Conservation (phyloP, 495 filamentous ascomycete species). For the Neurospora discreta region DNA sequence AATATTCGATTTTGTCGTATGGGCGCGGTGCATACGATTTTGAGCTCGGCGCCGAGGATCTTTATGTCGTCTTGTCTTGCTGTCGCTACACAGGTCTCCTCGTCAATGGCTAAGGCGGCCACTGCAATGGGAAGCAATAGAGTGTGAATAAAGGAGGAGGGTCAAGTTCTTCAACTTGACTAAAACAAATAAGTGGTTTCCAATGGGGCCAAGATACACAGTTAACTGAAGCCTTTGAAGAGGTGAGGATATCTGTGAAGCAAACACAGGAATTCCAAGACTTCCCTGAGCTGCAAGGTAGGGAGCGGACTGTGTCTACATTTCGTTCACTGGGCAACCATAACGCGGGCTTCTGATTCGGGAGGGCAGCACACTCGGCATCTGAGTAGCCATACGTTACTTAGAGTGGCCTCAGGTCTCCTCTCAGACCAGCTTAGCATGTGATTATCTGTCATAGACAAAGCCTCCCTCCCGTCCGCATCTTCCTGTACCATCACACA, state of each 20-base stretch:
- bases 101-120: slow-evolving; percentile 6
- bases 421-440: background rate
- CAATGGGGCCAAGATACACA: background rate
- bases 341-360: background rate
- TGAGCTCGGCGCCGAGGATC: slow-evolving; percentile 4
- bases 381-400: background rate
- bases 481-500: background rate
- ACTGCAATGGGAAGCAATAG: slow-evolving; percentile 5
- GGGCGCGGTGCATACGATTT: slow-evolving; percentile 11
- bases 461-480: background rate
- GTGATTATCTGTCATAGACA: background rate
- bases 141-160: slow-evolving; percentile 2
- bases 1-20: slow-evolving; percentile 7
- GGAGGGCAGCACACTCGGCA: background rate
- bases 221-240: background rate
- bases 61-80: slow-evolving; percentile 5
- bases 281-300: background rate
- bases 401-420: background rate
- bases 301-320: background rate
- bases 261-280: background rate
- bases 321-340: too few relatives aligned
- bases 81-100: slow-evolving; percentile 14
- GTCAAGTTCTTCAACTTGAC: slow-evolving; percentile 7
- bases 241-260: background rate
- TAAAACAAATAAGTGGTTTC: background rate